Base-by-base conservation (phyloP, 257 asterid genomes). In the Rubia yunnanensis region DNA sequence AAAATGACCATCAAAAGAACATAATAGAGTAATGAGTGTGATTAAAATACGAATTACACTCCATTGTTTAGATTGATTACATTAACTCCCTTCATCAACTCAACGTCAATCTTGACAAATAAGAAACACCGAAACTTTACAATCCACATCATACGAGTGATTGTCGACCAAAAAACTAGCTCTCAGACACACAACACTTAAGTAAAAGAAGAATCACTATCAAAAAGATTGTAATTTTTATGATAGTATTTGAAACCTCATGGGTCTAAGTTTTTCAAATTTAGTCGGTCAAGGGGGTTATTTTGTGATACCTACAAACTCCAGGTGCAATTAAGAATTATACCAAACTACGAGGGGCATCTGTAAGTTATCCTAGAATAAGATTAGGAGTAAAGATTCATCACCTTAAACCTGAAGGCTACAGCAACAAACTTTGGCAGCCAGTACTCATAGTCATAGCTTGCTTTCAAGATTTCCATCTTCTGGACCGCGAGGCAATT, bases 381-480 rank as follows among this genome's bases (percentile, higher is more conserved):
- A 41, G 2, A 41, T 41, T 13, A 41, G 50, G 20, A 13, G 49
- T 41, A 14, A 15, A 15, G 52, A 4, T 44, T 15, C 22, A 44
- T 44, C 5, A 44, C 52, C 52, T 44, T 44, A 44, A 44, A 44
- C 52, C 22, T 15, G 52, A 44, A 44, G 52, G 52, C 52, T 14
- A 7, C 14, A 14, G 52, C 52, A 44, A n/a, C 52, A 44, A 41
- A 17, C 52, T 30, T 67, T n/a, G n/a, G n/a, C n/a, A n/a, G n/a
- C n/a, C n/a, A n/a, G n/a, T n/a, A n/a, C n/a, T n/a, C n/a, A n/a
- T n/a, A n/a, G n/a, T n/a, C n/a, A n/a, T n/a, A n/a, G n/a, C n/a
- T n/a, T 69, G 82, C 87, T 83, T 61, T 44, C 80, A n/a, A 83
- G 77, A 70, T 81, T 27, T 10, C 83, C 89, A 10, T 74, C 66